Evolutionary conservation across 192 early-diverging fungal genomes (phyloP), one percentile per base, ranked within the genome.

Genomic region (Neocallimastix lanati): DNA sequence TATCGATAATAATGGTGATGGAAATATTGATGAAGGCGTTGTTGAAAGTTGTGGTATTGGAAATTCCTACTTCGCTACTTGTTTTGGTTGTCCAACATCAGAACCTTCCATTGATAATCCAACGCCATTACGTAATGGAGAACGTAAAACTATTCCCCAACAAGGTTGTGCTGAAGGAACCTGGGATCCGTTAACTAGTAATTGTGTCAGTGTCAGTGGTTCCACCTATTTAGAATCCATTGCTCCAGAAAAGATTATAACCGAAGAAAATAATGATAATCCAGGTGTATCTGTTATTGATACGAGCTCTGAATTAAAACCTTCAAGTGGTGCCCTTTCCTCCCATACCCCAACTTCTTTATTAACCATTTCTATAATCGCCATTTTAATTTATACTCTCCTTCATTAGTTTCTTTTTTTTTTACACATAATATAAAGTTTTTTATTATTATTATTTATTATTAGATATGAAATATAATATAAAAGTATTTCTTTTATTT

Each of bases 41-140:
- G 58, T 85, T 27, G 80, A 90, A 35, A 77, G 76, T 7, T 90
- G 89, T 78, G 87, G 87, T 77, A 89, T 88, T 79, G 81, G 82
- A 12, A 80, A 81, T 21, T 84, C 83, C 27, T 81, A 81, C 40
- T 90, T 84, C 82, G 82, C 80, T 18, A 90, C 89, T 12, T 90
- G 89, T 79, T 90, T 84, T 76, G 87, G 87, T 78, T 90, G 89
- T 78, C 89, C 89, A 25, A 82, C 76, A 14, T 58, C 76, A 6
- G 78, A 79, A 27, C 88, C 88, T 27, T 80, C 86, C 18, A 14
- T 82, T 3, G 76, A 82, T 27, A 85, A 80, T 13, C 88, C 89
- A 79, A 82, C 84, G 4, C 89, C 88, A 78, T 79, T 82, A 14
- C 78, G 50, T 67, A n/a, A 25, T 67, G 50, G 50, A 21, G 16